Percentiles rank a stretch among this genome's conserved stretches.
Conservation (phyloP, 768 basidiomycete genomes). For the Mrakia blollopis region DNA sequence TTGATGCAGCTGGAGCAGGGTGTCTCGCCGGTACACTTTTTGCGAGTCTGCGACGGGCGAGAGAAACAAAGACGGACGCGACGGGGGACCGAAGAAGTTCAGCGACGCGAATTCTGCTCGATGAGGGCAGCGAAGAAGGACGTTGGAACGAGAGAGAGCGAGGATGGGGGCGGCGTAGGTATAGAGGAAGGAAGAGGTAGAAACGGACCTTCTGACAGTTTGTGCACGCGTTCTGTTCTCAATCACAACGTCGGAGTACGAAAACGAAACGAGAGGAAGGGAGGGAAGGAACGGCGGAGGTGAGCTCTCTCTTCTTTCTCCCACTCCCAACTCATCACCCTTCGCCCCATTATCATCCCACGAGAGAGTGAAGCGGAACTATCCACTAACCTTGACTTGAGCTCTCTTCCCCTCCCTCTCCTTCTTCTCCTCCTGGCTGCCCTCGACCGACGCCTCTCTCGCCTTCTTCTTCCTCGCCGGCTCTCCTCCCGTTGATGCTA, state of each 20-base stretch:
- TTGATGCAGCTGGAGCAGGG: neutral
- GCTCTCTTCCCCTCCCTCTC: neutral
- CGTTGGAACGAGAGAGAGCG: neutral
- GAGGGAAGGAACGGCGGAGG: neutral
- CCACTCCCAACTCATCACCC: neutral
- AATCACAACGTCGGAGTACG: neutral
- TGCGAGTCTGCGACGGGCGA: neutral
- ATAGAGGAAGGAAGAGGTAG: neutral
- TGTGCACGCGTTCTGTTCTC: neutral
- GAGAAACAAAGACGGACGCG: neutral
- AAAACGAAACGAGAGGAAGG: neutral
- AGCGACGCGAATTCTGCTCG: neutral
- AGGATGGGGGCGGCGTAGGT: no score
- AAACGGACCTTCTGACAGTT: slow-evolving; percentile 8
- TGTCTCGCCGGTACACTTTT: neutral
- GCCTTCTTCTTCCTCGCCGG: neutral
- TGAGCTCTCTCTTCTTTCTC: neutral
- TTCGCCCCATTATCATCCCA: neutral
- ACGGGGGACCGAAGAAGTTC: no score
- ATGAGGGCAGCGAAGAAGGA: neutral
- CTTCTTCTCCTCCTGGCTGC: neutral
- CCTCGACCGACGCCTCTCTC: neutral
- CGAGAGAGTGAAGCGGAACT: neutral
- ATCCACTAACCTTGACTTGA: neutral
- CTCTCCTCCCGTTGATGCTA: neutral